These are phyloP conservation scores for Mikania micrantha DNA, from an alignment of 129 eudicot species.

Conservation along the genomic window DNA sequence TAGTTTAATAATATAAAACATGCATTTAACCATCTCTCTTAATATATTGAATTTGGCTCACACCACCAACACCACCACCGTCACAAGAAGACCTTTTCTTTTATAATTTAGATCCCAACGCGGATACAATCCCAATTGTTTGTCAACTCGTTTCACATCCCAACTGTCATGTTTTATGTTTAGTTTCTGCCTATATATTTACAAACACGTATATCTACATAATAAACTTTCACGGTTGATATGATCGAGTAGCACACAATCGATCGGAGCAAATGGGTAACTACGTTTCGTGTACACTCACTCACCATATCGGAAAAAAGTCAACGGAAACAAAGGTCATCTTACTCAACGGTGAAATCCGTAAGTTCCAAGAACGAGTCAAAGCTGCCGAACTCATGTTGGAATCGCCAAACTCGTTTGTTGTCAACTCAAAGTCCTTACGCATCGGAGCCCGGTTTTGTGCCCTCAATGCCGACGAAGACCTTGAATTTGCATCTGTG, in stretches of 20 bases:
- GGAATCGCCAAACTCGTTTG: constrained; percentile 52
- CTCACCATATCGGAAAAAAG: constrained; percentile 22
- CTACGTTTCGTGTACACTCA: constrained; percentile 56
- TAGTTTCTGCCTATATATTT: too few relatives aligned
- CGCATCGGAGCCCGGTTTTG: constrained; percentile 54
- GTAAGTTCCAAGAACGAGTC: constrained; percentile 35
- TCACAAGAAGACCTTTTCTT: neutral
- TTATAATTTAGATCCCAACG: constrained; percentile 7
- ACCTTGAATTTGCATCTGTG: constrained; percentile 52
- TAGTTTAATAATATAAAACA: too few relatives aligned
- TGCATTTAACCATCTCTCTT: neutral
- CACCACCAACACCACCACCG: constrained; percentile 15
- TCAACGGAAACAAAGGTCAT: constrained; percentile 41
- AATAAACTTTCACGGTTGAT: too few relatives aligned
- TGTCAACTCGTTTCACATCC: constrained; percentile 23
- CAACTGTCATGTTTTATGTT: constrained; percentile 24
- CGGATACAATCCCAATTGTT: constrained; percentile 23
- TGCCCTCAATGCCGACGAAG: constrained; percentile 74
- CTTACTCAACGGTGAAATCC: constrained; percentile 59
- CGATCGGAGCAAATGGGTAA: constrained; percentile 50
- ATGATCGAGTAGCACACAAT: neutral
- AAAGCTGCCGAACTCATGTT: constrained; percentile 79
- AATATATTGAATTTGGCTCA: neutral
- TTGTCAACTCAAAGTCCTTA: constrained; percentile 51
- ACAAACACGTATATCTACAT: too few relatives aligned